Evolutionary conservation across 2,329 filamentous ascomycete species (phyloP), one percentile per base, ranked within the genome.

Genomic region (Ophiobolus disseminans): DNA sequence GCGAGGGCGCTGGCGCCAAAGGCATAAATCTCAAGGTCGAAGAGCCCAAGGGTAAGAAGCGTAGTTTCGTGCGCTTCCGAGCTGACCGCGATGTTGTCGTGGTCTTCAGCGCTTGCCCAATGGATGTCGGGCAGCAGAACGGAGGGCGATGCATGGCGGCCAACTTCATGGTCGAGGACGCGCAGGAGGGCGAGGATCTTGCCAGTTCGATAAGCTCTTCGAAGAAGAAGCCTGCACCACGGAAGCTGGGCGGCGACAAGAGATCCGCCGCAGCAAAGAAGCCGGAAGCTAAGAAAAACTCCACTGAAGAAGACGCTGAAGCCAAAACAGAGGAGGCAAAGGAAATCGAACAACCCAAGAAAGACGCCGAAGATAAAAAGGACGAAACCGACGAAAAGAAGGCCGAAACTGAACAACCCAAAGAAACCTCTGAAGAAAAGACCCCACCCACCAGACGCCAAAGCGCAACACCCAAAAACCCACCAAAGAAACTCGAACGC

Each of bases 131-230:
- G 1, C 51, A 52, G 14, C 68, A 70, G 50, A 74, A 73, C 30
- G 70, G 70, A 2, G 70, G 69, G 19, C 61, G 60, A 19, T 72
- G 69, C 42, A 74, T 73, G 70, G 71, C 70, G 4, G 69, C 68
- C 19, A 73, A 74, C 43, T 74, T 72, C 50, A 65, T 73, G 60
- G 71, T 74, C 5, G 71, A 74, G 45, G 63, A 69, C 8, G 54
- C 57, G 0, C 38, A 55, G 26, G 55, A 57, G 32, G 62, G 60
- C 10, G 63, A 70, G 10, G 63, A 69, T 32, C 20, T 61, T 0
- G 57, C 57, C 10, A 48, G 50, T 7, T 64, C 58, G 8, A 48
- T 54, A 51, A 1, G 57, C 56, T 11, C 14, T 56, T 7, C 40
- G 14, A 57, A 55, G 22, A 64, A 61, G 57, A 63, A 49, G 26